Conservation (phyloP, 768 basidiomycete species). For the Agrocybe chaxingu region DNA sequence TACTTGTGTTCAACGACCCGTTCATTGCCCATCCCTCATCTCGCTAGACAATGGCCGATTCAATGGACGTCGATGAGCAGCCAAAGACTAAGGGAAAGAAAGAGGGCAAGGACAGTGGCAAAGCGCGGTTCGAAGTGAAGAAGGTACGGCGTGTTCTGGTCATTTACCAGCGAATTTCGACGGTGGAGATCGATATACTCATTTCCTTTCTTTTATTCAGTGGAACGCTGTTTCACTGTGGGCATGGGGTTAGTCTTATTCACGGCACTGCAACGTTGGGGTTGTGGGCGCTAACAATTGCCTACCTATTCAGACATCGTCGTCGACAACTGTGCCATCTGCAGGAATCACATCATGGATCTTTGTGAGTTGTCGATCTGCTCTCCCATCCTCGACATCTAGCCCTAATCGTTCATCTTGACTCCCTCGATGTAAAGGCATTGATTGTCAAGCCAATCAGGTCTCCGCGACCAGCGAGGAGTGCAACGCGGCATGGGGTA, state of each 20-base stretch:
- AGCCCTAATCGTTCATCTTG: neutral
- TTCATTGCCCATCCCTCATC: neutral
- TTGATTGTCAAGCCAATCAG: constrained; percentile 99
- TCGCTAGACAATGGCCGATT: constrained; percentile 37
- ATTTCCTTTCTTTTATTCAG: constrained; percentile 35
- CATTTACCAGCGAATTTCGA: neutral
- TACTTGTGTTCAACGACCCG: neutral
- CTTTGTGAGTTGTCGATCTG: constrained; percentile 63
- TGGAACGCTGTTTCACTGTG: constrained; percentile 99
- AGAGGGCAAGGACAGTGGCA: constrained; percentile 54
- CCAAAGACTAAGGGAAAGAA: constrained; percentile 47
- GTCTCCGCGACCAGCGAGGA: constrained; percentile 95
- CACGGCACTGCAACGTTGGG: neutral
- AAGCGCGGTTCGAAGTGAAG: constrained; percentile 96
- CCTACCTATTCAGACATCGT: constrained; percentile 74
- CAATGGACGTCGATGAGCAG: constrained; percentile 62
- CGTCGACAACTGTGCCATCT: constrained; percentile 99
- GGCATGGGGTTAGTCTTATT: constrained; percentile 80
- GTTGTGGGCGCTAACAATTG: constrained; percentile 10
- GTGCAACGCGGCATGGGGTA: constrained; percentile 98
- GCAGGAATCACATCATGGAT: constrained; percentile 99
- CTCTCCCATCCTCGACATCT: neutral
- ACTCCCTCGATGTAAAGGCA: constrained; percentile 55
- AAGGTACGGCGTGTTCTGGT: constrained; percentile 61
- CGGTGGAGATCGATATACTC: neutral